These are phyloP conservation scores for Fusarium piperis DNA, from an alignment of 2,329 filamentous ascomycete genomes.

Conservation along the genomic window DNA sequence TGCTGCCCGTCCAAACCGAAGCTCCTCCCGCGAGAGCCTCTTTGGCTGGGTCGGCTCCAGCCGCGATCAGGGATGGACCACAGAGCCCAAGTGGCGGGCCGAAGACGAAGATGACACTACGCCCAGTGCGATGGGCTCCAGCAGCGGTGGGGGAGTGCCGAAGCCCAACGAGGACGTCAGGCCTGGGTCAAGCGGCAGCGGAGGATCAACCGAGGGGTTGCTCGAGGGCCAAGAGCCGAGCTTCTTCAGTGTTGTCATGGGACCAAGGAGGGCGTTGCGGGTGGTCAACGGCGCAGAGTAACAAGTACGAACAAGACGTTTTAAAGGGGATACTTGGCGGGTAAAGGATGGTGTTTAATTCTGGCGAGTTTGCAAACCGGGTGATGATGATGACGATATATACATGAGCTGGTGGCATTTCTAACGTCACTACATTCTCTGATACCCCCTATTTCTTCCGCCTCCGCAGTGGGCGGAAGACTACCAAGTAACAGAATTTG, in stretches of 20 bases:
- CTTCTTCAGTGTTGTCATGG: slow-evolving; percentile 76
- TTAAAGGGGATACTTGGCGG: neutral
- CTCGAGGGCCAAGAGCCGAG: slow-evolving; percentile 72
- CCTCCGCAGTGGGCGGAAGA: neutral
- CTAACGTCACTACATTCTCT: slow-evolving; percentile 30
- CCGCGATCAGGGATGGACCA: slow-evolving; percentile 29
- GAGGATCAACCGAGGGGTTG: slow-evolving; percentile 60
- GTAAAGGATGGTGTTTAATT: neutral
- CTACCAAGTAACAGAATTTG: neutral
- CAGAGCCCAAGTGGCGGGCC: slow-evolving; percentile 46
- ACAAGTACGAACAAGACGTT: neutral
- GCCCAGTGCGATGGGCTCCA: slow-evolving; percentile 35
- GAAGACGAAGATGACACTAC: slow-evolving; percentile 38
- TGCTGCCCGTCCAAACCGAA: slow-evolving; percentile 13
- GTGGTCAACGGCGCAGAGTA: slow-evolving; percentile 68
- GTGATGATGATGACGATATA: slow-evolving; percentile 29
- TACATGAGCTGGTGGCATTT: slow-evolving; percentile 10
- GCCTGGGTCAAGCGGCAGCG: slow-evolving; percentile 39
- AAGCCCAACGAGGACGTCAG: slow-evolving; percentile 42
- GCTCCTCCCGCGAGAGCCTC: slow-evolving; percentile 36
- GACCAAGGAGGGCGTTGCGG: slow-evolving; percentile 73
- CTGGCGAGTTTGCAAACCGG: neutral
- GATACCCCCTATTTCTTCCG: slow-evolving; percentile 33
- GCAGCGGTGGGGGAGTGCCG: slow-evolving; percentile 32
- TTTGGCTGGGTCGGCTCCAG: slow-evolving; percentile 48